phyloP scores from a whole-genome alignment of 2,329 filamentous ascomycete genomes.

The Apiospora kogelbergensis region DNA sequence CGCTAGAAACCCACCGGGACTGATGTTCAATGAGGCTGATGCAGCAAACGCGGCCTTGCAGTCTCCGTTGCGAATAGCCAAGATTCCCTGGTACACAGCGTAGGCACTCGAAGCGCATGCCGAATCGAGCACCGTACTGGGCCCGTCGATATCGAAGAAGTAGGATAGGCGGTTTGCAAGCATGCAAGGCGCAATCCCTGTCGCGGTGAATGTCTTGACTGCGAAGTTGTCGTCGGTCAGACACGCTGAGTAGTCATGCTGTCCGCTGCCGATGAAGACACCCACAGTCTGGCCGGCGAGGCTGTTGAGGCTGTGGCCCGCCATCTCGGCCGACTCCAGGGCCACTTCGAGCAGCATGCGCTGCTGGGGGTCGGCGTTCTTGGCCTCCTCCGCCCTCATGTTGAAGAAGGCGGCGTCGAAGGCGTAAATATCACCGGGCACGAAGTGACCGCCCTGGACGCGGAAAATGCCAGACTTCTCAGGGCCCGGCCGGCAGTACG shows the following conservation, averaged over 20 bases:
- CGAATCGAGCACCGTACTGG: slow-evolving; percentile 59
- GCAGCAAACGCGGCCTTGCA: neutral
- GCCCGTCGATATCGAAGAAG: slow-evolving; percentile 54
- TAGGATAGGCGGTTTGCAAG: slow-evolving; percentile 57
- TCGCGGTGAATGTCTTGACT: slow-evolving; percentile 32
- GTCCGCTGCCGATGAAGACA: slow-evolving; percentile 9
- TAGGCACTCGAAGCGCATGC: slow-evolving; percentile 58
- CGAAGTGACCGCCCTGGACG: slow-evolving; percentile 6
- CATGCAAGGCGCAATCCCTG: slow-evolving; percentile 52
- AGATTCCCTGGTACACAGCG: slow-evolving; percentile 48
- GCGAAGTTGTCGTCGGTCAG: neutral
- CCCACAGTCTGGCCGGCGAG: slow-evolving; percentile 4
- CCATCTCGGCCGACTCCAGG: slow-evolving; percentile 9
- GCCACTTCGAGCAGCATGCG: slow-evolving; percentile 12
- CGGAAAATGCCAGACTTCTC: slow-evolving; percentile 1
- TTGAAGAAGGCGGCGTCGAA: slow-evolving; percentile 13
- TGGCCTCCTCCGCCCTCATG: slow-evolving; percentile 10
- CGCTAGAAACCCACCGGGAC: neutral
- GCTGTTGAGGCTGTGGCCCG: slow-evolving; percentile 8
- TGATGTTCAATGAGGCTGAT: neutral
- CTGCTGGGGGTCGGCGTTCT: slow-evolving; percentile 20
- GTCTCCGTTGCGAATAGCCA: slow-evolving; percentile 4
- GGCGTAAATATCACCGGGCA: slow-evolving; percentile 3
- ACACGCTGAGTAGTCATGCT: neutral
- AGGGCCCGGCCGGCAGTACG: neutral